Evolutionary conservation across 2,329 filamentous ascomycete genomes (phyloP).

Genomic region (Trichoderma breve): DNA sequence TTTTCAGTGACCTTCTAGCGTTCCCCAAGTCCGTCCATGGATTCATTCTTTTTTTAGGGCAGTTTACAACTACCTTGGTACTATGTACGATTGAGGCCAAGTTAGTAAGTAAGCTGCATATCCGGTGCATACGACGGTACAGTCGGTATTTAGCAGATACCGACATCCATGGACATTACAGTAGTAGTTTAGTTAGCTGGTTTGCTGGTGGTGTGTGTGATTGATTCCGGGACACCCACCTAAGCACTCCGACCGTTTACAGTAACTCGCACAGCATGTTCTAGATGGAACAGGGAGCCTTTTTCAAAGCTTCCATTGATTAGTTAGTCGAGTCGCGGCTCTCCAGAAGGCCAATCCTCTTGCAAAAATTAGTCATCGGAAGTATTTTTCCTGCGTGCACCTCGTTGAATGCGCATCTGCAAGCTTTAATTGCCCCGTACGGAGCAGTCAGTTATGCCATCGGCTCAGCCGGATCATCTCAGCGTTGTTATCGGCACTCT

Average conservation of each 20-base stretch:
- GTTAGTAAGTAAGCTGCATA: neutral
- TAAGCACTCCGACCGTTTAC: neutral
- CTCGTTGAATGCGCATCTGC: neutral
- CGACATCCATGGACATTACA: too few relatives aligned
- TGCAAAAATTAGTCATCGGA: neutral
- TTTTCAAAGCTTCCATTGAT: neutral
- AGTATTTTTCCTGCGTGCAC: neutral
- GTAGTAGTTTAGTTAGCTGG: too few relatives aligned
- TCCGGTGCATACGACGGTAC: too few relatives aligned
- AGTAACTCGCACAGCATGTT: neutral
- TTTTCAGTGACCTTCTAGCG: neutral
- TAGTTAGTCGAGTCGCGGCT: neutral
- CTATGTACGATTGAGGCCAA: too few relatives aligned
- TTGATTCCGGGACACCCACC: neutral
- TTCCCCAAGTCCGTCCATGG: too few relatives aligned
- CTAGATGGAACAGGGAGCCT: neutral
- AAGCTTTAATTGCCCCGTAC: neutral
- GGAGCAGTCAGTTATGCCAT: conserved; percentile 10
- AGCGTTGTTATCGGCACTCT: conserved; percentile 6
- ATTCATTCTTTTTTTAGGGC: neutral
- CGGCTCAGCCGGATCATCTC: neutral
- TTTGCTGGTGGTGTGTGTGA: too few relatives aligned
- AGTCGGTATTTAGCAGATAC: too few relatives aligned
- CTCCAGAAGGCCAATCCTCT: neutral
- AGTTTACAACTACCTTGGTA: neutral